A percentile compares a stretch with the other conserved stretches of the same genome.
phyloP scores from a whole-genome alignment of 2,329 filamentous ascomycete species.

The Coleophoma crateriformis region DNA sequence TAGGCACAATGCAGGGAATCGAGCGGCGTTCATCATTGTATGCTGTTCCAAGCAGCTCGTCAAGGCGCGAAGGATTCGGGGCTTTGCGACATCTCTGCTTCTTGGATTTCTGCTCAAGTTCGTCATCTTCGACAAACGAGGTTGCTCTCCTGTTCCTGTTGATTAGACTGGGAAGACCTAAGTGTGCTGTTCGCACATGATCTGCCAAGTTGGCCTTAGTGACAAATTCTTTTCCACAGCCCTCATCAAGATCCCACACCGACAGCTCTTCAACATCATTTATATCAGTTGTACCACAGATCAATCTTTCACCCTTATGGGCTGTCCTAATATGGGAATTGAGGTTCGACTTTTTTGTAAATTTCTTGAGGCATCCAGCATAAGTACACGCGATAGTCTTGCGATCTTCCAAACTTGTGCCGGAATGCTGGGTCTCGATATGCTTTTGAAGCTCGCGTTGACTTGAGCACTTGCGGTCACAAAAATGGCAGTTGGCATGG shows the following conservation, averaged over 20 bases:
- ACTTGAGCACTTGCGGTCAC: conserved; percentile 61
- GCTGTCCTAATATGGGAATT: conserved; percentile 72
- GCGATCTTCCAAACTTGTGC: conserved; percentile 53
- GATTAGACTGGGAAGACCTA: conserved; percentile 48
- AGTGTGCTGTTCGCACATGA: conserved; percentile 77
- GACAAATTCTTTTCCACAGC: conserved; percentile 70
- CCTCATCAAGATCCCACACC: conserved; percentile 59
- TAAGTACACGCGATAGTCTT: conserved; percentile 63
- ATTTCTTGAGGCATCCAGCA: conserved; percentile 65
- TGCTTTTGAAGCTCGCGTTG: conserved; percentile 68
- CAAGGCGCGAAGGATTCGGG: conserved; percentile 25
- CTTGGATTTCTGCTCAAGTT: conserved; percentile 6
- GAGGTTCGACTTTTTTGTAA: conserved; percentile 80
- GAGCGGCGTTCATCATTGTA: conserved; percentile 38
- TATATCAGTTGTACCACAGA: conserved; percentile 70
- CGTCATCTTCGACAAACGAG: conserved; percentile 12
- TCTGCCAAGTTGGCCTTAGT: conserved; percentile 77
- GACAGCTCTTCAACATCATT: conserved; percentile 49
- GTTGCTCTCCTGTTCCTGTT: conserved; percentile 31
- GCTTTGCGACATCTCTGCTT: conserved; percentile 4
- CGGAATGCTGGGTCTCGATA: conserved; percentile 71
- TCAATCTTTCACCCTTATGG: conserved; percentile 71
- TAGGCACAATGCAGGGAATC: conserved; percentile 43
- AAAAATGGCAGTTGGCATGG: conserved; percentile 74
- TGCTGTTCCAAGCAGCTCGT: conserved; percentile 48